Conservation (phyloP, 1,139 yeast genomes). For the Geotrichum citri-aurantii region DNA sequence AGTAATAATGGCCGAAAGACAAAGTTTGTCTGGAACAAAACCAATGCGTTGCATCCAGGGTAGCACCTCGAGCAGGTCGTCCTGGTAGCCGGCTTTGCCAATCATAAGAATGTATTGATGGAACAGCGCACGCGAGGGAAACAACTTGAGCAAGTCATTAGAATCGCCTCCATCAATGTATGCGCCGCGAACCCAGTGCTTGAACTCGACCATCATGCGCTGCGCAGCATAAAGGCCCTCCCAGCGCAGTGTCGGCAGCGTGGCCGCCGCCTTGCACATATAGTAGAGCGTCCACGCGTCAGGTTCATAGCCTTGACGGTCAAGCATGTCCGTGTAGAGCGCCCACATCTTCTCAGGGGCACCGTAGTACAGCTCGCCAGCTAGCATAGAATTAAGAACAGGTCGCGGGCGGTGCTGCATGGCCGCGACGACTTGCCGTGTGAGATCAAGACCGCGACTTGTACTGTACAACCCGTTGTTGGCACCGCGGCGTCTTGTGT, state of each 20-base stretch:
- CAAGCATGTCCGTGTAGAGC: conserved; percentile 24
- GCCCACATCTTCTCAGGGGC: conserved; percentile 25
- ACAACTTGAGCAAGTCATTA: conserved; percentile 33
- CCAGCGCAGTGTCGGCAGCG: conserved; percentile 38
- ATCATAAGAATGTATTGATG: conserved; percentile 48
- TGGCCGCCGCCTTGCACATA: conserved; percentile 29
- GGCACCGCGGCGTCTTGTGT: background rate
- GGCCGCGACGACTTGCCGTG: background rate
- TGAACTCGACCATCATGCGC: conserved; percentile 55
- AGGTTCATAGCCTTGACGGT: conserved; percentile 25
- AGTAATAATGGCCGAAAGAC: conserved; percentile 31
- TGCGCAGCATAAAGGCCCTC: conserved; percentile 52
- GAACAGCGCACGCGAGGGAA: conserved; percentile 49
- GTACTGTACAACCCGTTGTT: background rate
- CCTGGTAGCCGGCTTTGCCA: conserved; percentile 43
- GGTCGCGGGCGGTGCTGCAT: conserved; percentile 10
- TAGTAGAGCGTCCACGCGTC: conserved; percentile 22
- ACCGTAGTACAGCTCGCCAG: conserved; percentile 16
- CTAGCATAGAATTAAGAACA: conserved; percentile 21
- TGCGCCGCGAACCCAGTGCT: conserved; percentile 36
- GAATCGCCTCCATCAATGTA: conserved; percentile 29
- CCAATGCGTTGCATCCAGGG: conserved; percentile 55
- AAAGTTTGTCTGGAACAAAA: conserved; percentile 41
- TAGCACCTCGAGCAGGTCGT: conserved; percentile 49
- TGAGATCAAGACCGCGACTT: background rate